These are phyloP conservation scores for Colletotrichum salicis DNA, from an alignment of 2,329 filamentous ascomycete species.

Conservation along the genomic window DNA sequence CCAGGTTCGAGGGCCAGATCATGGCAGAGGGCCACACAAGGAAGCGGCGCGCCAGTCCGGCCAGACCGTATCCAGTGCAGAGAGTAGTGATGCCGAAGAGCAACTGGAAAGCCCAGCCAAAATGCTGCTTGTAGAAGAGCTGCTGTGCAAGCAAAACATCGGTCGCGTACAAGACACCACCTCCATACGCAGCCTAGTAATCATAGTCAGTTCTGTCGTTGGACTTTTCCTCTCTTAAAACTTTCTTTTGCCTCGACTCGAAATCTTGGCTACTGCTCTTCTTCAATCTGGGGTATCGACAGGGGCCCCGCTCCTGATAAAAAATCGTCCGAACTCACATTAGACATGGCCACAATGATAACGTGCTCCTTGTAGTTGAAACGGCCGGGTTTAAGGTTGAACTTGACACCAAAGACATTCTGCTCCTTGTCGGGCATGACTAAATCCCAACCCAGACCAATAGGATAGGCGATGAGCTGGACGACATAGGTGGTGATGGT, in stretches of 20 bases:
- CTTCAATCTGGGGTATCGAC: neutral
- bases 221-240: neutral
- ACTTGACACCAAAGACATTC: conserved; percentile 62
- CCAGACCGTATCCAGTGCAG: conserved; percentile 72
- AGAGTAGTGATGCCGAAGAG: conserved; percentile 70
- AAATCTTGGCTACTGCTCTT: conserved; percentile 7
- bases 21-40: conserved; percentile 71
- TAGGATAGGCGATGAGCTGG: conserved; percentile 70
- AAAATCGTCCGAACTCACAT: conserved; percentile 54
- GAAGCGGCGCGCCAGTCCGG: conserved; percentile 68
- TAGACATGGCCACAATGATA: conserved; percentile 72
- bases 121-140: conserved; percentile 62
- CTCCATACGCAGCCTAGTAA: conserved; percentile 64
- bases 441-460: conserved; percentile 65
- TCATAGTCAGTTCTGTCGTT: conserved; percentile 36
- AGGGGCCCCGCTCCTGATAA: neutral
- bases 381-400: conserved; percentile 66
- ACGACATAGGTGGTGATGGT: conserved; percentile 70
- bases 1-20: conserved; percentile 71
- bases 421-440: conserved; percentile 64
- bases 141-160: conserved; percentile 55
- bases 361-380: conserved; percentile 73
- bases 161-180: conserved; percentile 60
- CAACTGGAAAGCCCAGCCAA: conserved; percentile 69
- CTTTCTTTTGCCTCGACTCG: neutral